Evolutionary conservation across 176 grass and related monocot species (phyloP).

Genomic region (Raddia distichophylla): DNA sequence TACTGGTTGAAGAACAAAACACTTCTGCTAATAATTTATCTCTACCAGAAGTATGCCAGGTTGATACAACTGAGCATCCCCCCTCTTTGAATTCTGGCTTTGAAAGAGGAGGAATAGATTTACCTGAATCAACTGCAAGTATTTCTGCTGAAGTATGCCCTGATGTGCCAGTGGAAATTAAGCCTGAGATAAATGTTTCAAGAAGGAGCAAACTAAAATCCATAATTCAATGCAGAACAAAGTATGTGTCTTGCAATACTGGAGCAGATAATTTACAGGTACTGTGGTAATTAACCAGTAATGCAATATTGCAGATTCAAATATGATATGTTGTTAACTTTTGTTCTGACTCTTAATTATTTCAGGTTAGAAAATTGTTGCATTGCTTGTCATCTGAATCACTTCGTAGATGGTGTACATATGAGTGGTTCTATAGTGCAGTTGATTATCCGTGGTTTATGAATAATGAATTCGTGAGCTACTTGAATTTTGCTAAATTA

Average conservation of each 20-base stretch:
- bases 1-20: conserved; percentile 36
- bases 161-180: conserved; percentile 23
- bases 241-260: conserved; percentile 39
- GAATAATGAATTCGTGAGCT: conserved; percentile 63
- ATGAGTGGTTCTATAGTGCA: conserved; percentile 83
- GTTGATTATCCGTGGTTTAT: conserved; percentile 90
- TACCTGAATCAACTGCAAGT: conserved; percentile 39
- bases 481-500: conserved; percentile 61
- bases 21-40: conserved; percentile 42
- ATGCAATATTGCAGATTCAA: conserved; percentile 26
- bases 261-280: conserved; percentile 56
- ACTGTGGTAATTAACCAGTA: conserved; percentile 18
- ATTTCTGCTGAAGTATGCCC: conserved; percentile 26
- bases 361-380: conserved; percentile 52
- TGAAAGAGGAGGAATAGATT: conserved; percentile 16
- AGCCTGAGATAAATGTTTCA: conserved; percentile 40
- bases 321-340: conserved; percentile 21
- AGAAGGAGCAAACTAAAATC: conserved; percentile 48
- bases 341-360: conserved; percentile 33
- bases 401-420: conserved; percentile 69
- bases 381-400: conserved; percentile 60
- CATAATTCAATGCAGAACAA: conserved; percentile 39
- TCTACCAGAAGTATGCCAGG: conserved; percentile 26
- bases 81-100: conserved; percentile 38
- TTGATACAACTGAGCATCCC: conserved; percentile 29